These are phyloP conservation scores for Colletotrichum viniferum DNA, from an alignment of 2,329 filamentous ascomycete genomes.

Conservation along the genomic window DNA sequence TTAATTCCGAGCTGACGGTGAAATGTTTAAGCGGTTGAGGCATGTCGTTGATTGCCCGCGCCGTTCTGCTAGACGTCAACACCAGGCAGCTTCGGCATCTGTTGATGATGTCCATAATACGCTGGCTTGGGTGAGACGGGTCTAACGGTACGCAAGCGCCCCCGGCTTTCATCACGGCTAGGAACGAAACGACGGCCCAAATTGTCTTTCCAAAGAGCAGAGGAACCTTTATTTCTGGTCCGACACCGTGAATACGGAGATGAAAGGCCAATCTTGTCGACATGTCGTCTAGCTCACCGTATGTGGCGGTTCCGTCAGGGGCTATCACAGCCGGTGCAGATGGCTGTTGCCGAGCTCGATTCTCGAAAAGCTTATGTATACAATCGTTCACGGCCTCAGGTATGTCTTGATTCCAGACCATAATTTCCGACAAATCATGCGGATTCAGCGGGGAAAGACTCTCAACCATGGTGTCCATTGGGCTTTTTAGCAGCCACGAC, in stretches of 20 bases:
- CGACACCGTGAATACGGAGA: conserved; percentile 19
- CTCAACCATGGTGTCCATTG: background rate
- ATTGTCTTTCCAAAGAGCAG: conserved; percentile 30
- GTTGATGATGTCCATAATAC: background rate
- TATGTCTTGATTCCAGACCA: background rate
- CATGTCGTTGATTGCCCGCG: background rate
- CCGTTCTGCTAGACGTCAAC: background rate
- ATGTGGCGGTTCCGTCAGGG: conserved; percentile 24
- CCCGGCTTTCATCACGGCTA: conserved; percentile 34
- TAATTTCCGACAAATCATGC: background rate
- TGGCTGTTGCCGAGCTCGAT: background rate
- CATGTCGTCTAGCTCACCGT: conserved; percentile 21
- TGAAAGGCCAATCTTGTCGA: conserved; percentile 15
- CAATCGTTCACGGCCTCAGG: background rate
- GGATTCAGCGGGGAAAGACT: background rate
- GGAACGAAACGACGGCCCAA: conserved; percentile 28
- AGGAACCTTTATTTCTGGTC: conserved; percentile 22
- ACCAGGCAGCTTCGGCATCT: background rate
- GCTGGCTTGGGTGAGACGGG: background rate
- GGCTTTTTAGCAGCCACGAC: background rate
- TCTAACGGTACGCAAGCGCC: conserved; percentile 34
- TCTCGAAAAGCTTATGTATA: background rate
- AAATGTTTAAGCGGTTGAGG: background rate
- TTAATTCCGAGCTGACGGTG: background rate
- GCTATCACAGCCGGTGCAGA: conserved; percentile 8